Evolutionary conservation across 2,329 filamentous ascomycete genomes (phyloP), one percentile per base, ranked within the genome.

Genomic region (Dendryphion nanum): DNA sequence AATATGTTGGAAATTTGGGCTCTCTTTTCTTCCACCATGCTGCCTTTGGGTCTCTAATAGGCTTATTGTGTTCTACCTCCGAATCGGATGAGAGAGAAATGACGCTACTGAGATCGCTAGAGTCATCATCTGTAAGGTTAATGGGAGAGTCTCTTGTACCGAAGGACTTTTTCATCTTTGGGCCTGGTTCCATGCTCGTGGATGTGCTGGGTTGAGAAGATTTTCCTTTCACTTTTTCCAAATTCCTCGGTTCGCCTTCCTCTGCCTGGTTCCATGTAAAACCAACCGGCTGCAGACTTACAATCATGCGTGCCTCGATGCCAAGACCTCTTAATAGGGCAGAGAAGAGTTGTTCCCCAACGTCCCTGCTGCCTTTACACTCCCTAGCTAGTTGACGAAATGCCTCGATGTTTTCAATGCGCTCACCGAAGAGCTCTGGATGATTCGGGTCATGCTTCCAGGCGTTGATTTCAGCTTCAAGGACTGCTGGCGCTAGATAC

Each of bases 221-320:
- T 3, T 37, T 34, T 2, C 44, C 44, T 30, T 53, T 54, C 5
- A 51, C 40, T 17, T 47, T 55, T 23, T 57, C 46, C 35, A 61
- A 33, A 35, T 62, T 55, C 16, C 55, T 45, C 14, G 60, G 28
- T 30, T 57, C 57, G 16, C 55, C 87, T 35, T 93, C 86, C 64
- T 98, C 93, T 8, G 77, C 68, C 62, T 91, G 94, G 44, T 81
- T 94, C 83, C 89, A 97, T 2, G 89, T 89, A 63, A 94, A 95
- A 0, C 93, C 93, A 16, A 88, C 69, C 1, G 89, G 85, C 58
- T 97, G 93, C 28, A 98, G 61, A 57, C 82, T 96, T 7, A 83
- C 82, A 3, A 97, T 81, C 73, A 97, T 77, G 19, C 91, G 78
- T 8, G 88, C 81, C 55, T 96, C 89, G 2, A 97, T 70, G 0